phyloP scores from a whole-genome alignment of 2,329 filamentous ascomycete species.

The Juglanconis oblonga region DNA sequence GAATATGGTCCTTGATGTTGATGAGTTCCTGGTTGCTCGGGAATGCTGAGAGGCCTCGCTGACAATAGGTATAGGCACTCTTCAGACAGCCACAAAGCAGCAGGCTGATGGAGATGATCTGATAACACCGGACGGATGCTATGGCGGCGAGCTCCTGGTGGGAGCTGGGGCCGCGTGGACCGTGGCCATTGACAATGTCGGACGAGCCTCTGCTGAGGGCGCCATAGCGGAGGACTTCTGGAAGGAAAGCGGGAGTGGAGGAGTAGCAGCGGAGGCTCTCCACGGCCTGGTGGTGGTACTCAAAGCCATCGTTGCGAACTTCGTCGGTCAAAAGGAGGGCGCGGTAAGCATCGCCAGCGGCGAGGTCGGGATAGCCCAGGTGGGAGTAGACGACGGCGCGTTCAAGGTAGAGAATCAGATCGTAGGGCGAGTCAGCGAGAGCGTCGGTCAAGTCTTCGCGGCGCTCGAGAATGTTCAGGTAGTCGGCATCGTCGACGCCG shows the following conservation, averaged over 20 bases:
- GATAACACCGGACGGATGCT: conserved; percentile 56
- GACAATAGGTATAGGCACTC: conserved; percentile 64
- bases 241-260: conserved; percentile 29
- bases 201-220: conserved; percentile 34
- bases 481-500: conserved; percentile 36
- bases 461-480: conserved; percentile 47
- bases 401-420: conserved; percentile 63
- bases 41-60: conserved; percentile 55
- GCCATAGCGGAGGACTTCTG: conserved; percentile 46
- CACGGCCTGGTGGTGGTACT: conserved; percentile 71
- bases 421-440: conserved; percentile 53
- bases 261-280: conserved; percentile 46
- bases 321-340: conserved; percentile 86
- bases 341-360: conserved; percentile 84
- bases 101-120: conserved; percentile 55
- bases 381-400: conserved; percentile 69
- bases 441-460: conserved; percentile 57
- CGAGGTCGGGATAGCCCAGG: conserved; percentile 85
- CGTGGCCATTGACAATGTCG: conserved; percentile 30
- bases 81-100: conserved; percentile 66
- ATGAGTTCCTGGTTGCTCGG: conserved; percentile 55
- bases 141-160: conserved; percentile 42
- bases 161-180: conserved; percentile 31
- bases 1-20: conserved; percentile 52
- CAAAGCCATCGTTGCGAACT: conserved; percentile 71